Conservation (phyloP, 805 yeast species). For the Gaillardinia entomophila region DNA sequence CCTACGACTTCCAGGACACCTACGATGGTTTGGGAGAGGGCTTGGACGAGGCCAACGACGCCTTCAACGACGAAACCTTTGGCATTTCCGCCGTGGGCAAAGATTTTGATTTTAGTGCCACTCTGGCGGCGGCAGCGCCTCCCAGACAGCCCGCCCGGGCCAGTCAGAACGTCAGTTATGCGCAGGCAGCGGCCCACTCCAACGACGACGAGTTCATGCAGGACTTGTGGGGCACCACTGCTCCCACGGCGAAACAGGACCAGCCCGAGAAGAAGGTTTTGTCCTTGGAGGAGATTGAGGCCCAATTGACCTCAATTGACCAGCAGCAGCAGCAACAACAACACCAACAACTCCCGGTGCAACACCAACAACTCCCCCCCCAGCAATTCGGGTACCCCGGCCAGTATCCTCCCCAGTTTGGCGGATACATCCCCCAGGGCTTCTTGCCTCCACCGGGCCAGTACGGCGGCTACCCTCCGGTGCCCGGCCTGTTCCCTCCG, state of each 20-base stretch:
- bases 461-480: slow-evolving; percentile 27
- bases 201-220: slow-evolving; percentile 41
- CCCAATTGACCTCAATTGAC: slow-evolving; percentile 54
- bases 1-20: slow-evolving; percentile 76
- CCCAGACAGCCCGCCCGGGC: slow-evolving; percentile 11
- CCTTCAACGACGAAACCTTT: slow-evolving; percentile 74
- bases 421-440: slow-evolving; percentile 38
- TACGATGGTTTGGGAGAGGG: slow-evolving; percentile 73
- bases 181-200: slow-evolving; percentile 33
- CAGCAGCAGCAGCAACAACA: slow-evolving; percentile 17
- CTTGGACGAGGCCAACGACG: slow-evolving; percentile 66
- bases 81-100: slow-evolving; percentile 52
- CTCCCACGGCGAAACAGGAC: slow-evolving; percentile 6
- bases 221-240: slow-evolving; percentile 38
- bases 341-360: slow-evolving; percentile 11
- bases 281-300: slow-evolving; percentile 82
- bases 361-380: slow-evolving; percentile 20
- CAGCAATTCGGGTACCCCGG: slow-evolving; percentile 33
- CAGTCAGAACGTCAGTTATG: slow-evolving; percentile 29
- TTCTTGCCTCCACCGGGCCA: slow-evolving; percentile 31
- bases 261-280: slow-evolving; percentile 41
- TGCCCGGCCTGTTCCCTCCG: slow-evolving; percentile 17
- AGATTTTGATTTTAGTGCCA: slow-evolving; percentile 60
- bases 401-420: slow-evolving; percentile 25
- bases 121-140: slow-evolving; percentile 12